A percentile compares a stretch with the other conserved stretches of the same genome.
phyloP scores from a whole-genome alignment of 495 filamentous ascomycete genomes.

The Cercophora scortea region DNA sequence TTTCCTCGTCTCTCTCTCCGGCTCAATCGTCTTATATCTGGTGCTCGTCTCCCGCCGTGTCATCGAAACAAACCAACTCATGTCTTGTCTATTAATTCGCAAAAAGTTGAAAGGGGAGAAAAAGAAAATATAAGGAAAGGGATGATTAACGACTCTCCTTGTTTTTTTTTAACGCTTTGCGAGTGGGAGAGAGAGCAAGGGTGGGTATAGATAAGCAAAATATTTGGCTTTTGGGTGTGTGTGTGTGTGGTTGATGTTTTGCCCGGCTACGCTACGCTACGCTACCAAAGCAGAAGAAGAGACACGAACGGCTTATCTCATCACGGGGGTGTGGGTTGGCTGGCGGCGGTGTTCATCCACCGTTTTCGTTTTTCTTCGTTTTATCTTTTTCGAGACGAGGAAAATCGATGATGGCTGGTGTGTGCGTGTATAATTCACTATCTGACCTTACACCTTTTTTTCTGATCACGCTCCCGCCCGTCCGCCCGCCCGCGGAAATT shows the following conservation, averaged over 20 bases:
- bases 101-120: constrained; percentile 10
- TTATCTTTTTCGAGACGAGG: background rate
- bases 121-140: constrained; percentile 13
- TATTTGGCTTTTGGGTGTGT: too few species aligned
- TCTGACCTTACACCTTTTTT: background rate
- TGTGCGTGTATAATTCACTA: constrained; percentile 2
- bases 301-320: constrained; percentile 6
- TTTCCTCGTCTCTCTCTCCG: constrained; percentile 6
- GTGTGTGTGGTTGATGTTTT: constrained; percentile 10
- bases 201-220: constrained; percentile 25
- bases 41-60: constrained; percentile 8
- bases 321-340: too few species aligned
- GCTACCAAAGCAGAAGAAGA: constrained; percentile 11
- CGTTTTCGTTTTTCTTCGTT: background rate
- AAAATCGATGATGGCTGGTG: background rate
- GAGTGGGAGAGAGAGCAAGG: too few species aligned
- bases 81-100: constrained; percentile 19
- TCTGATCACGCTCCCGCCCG: too few species aligned
- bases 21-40: constrained; percentile 6
- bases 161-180: constrained; percentile 15
- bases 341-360: constrained; percentile 4
- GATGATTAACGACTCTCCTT: constrained; percentile 27
- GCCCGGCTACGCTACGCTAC: too few species aligned
- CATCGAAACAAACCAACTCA: constrained; percentile 18
- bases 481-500: too few species aligned